Percentiles rank a stretch among this genome's conserved stretches.
These are phyloP conservation scores for Aspergillus ochraceus DNA, from an alignment of 2,329 filamentous ascomycete species.

Conservation along the genomic window DNA sequence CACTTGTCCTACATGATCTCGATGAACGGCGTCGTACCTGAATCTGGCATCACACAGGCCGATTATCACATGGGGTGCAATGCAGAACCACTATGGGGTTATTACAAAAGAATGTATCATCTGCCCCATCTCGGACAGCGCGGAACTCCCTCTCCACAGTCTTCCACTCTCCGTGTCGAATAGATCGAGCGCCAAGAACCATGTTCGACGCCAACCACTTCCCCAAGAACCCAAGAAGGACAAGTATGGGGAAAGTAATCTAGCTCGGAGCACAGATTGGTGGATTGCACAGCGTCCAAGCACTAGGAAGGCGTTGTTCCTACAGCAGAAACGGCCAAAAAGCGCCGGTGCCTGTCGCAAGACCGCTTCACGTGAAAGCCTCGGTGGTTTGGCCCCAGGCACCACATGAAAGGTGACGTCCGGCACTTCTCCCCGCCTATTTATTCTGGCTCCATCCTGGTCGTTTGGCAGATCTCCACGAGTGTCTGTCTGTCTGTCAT, in stretches of 20 bases:
- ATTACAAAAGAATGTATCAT: too few relatives aligned
- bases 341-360: background rate
- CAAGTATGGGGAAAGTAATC: background rate
- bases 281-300: background rate
- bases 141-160: background rate
- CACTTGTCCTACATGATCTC: too few relatives aligned
- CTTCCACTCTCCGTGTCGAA: background rate
- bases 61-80: background rate
- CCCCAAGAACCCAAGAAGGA: background rate
- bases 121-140: background rate
- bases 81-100: too few relatives aligned
- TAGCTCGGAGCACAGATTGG: background rate
- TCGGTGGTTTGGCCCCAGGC: background rate
- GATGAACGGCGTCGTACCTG: too few relatives aligned
- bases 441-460: background rate
- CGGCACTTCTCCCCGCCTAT: background rate
- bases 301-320: background rate
- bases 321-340: background rate
- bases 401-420: background rate
- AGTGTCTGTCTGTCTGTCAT: background rate
- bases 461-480: background rate
- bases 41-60: too few relatives aligned
- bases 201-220: background rate
- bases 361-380: constrained; percentile 9
- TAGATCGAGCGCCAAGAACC: background rate